Conservation (phyloP, 148 eudicot species). For the Vaccinium corymbosum region DNA sequence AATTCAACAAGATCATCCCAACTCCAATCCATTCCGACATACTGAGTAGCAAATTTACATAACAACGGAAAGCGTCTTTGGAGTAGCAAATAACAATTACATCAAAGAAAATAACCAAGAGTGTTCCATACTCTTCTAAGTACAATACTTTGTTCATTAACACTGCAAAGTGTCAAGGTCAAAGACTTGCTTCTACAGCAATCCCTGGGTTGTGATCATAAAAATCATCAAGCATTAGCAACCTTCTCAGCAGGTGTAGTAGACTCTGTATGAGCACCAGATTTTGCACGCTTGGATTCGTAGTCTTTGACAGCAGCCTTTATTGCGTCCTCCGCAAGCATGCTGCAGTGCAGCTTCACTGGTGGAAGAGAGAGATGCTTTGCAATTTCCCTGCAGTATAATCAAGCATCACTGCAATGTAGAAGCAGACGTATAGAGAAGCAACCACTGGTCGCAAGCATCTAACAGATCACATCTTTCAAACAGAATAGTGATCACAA, state of each 20-base stretch:
- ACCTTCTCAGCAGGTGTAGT: slow-evolving; percentile 41
- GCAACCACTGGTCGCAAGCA: background rate
- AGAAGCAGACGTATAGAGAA: background rate
- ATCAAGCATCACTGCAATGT: background rate
- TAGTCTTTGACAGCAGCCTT: slow-evolving; percentile 93
- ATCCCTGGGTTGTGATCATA: background rate
- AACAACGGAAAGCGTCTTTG: background rate
- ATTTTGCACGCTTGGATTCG: slow-evolving; percentile 54
- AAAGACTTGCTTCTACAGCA: background rate
- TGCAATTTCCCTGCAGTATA: slow-evolving; percentile 75
- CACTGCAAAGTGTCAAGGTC: background rate
- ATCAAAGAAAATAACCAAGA: background rate
- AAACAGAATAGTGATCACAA: background rate
- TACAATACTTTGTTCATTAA: background rate
- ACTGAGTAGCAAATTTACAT: background rate
- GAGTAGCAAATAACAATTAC: background rate
- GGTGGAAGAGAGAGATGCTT: slow-evolving; percentile 95
- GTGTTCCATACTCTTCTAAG: background rate
- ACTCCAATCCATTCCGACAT: background rate
- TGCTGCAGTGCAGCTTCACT: slow-evolving; percentile 93
- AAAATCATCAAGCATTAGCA: slow-evolving; percentile 44
- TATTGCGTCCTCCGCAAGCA: slow-evolving; percentile 99
- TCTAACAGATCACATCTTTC: background rate
- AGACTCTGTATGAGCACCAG: slow-evolving; percentile 32
- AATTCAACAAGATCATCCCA: no score